Percentiles rank a stretch among this genome's conserved stretches.
Evolutionary conservation across 2,329 filamentous ascomycete species (phyloP).

Genomic region (Botrytis fabae): DNA sequence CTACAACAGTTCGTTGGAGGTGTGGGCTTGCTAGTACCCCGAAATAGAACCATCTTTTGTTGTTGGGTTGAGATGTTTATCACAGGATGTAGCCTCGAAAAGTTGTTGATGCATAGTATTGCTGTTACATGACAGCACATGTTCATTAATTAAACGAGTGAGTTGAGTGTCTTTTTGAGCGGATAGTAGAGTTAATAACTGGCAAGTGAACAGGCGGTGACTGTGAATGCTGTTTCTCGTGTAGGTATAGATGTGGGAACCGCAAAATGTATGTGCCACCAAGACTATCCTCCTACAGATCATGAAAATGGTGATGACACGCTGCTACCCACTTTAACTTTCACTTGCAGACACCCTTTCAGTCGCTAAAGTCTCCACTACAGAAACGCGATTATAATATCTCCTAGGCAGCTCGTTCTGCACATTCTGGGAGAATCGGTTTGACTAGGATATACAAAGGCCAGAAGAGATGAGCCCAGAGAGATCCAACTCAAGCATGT

Average conservation of each 20-base stretch:
- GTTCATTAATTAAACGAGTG: neutral
- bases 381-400: neutral
- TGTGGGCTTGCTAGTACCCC: neutral
- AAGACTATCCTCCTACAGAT: neutral
- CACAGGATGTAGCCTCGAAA: neutral
- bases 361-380: neutral
- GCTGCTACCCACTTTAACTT: too few relatives aligned
- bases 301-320: neutral
- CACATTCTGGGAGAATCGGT: neutral
- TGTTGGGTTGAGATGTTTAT: neutral
- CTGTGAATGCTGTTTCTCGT: neutral
- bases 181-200: neutral
- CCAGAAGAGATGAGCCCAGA: neutral
- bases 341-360: neutral
- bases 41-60: neutral
- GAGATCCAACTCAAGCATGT: neutral
- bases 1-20: neutral
- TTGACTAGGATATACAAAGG: neutral
- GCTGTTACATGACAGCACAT: neutral
- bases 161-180: neutral
- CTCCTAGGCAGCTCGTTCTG: neutral
- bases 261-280: neutral
- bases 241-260: neutral
- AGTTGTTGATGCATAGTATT: neutral
- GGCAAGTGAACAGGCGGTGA: neutral